These are phyloP conservation scores for Gonium pectorale DNA, from an alignment of 139 green algal species.

Conservation along the genomic window DNA sequence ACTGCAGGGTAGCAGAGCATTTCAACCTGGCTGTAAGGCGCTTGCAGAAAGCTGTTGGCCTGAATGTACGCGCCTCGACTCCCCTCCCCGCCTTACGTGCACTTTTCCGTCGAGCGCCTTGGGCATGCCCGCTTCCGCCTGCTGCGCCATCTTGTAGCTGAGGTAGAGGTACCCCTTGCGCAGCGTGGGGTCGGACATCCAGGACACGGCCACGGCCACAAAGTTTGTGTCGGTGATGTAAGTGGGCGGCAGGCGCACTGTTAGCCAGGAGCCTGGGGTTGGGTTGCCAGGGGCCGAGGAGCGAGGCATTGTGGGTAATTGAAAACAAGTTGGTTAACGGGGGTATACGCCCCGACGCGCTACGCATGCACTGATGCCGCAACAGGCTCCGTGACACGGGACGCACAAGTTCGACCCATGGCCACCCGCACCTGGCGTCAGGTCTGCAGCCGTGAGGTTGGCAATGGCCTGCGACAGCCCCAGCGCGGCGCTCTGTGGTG, in stretches of 20 bases:
- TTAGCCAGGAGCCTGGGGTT: conserved; percentile 8
- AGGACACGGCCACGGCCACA: neutral
- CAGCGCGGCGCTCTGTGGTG: neutral
- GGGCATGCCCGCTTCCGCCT: neutral
- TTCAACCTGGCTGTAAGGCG: neutral
- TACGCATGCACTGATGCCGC: no score
- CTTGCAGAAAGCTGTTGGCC: no score
- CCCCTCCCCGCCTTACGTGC: no score
- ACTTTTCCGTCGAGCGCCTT: neutral
- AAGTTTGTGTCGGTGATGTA: conserved; percentile 3
- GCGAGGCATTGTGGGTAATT: no score
- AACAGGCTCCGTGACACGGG: no score
- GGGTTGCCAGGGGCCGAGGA: no score
- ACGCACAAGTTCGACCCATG: no score
- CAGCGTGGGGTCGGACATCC: neutral
- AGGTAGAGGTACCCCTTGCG: neutral
- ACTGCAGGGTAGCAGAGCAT: neutral
- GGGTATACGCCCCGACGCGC: no score
- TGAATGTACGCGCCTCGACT: no score
- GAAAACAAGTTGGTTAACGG: no score
- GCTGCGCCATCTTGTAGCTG: neutral
- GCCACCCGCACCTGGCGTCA: neutral
- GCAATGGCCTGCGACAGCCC: neutral
- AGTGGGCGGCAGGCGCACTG: neutral
- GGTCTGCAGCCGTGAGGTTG: neutral